Evolutionary conservation across 495 filamentous ascomycete species (phyloP).

Genomic region (Delitschia confertaspora): DNA sequence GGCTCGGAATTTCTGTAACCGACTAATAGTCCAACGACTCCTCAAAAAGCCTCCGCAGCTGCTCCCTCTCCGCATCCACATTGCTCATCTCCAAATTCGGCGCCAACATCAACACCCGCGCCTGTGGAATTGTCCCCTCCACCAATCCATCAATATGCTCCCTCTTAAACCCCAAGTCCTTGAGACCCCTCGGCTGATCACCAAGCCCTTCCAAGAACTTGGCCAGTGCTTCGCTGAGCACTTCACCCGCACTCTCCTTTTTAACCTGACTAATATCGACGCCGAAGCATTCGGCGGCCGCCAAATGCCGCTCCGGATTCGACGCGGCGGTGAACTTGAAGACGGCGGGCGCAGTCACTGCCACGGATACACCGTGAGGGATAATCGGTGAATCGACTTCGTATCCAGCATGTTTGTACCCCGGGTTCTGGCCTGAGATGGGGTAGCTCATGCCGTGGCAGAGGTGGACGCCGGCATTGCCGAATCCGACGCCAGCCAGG

Average conservation of each 20-base stretch:
- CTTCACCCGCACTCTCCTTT: conserved; percentile 76
- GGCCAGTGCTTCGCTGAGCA: conserved; percentile 69
- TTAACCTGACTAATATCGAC: conserved; percentile 81
- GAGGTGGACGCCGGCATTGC: conserved; percentile 93
- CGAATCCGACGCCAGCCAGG: conserved; percentile 89
- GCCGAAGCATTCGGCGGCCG: conserved; percentile 82
- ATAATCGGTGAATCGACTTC: conserved; percentile 66
- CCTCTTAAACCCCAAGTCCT: conserved; percentile 66
- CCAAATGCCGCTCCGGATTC: conserved; percentile 84
- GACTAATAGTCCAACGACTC: conserved; percentile 54
- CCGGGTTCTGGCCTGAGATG: conserved; percentile 85
- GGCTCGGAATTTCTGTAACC: no score
- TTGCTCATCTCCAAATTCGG: conserved; percentile 62
- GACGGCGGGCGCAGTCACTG: conserved; percentile 87
- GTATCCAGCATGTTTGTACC: conserved; percentile 81
- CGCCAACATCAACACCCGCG: conserved; percentile 82
- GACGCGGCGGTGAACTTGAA: conserved; percentile 86
- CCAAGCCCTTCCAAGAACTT: conserved; percentile 74
- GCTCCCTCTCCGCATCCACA: conserved; percentile 57
- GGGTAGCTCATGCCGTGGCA: conserved; percentile 98
- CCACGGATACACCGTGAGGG: conserved; percentile 90
- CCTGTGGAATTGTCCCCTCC: conserved; percentile 89
- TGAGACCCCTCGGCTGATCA: conserved; percentile 81
- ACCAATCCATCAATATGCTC: conserved; percentile 72
- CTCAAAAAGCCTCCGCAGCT: conserved; percentile 55